These are phyloP conservation scores for Trapa bicornis DNA, from an alignment of 345 rosid genomes.

Conservation along the genomic window DNA sequence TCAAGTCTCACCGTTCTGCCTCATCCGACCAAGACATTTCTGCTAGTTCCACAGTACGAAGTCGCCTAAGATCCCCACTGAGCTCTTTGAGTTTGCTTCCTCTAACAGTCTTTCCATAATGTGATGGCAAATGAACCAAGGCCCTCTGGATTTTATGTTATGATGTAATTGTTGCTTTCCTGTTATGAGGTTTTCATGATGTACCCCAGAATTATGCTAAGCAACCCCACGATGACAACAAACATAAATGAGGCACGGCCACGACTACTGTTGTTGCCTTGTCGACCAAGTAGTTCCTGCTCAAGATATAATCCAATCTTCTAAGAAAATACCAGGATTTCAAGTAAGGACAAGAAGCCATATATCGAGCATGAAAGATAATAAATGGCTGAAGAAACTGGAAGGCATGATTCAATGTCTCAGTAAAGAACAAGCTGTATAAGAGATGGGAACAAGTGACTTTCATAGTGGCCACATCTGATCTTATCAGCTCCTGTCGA, in stretches of 20 bases:
- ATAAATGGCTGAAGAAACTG: neutral
- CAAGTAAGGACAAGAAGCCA: neutral
- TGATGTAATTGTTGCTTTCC: too few relatives aligned
- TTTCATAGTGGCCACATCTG: neutral
- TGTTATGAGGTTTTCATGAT: constrained; percentile 43
- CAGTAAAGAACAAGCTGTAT: neutral
- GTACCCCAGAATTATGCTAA: constrained; percentile 53
- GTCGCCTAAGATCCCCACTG: constrained; percentile 9
- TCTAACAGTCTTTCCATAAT: neutral
- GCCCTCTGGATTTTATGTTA: too few relatives aligned
- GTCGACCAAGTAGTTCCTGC: constrained; percentile 45
- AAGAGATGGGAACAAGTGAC: neutral
- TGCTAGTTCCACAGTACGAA: constrained; percentile 1
- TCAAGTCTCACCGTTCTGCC: neutral
- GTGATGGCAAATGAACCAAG: too few relatives aligned
- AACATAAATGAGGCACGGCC: constrained; percentile 39
- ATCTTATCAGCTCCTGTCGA: constrained; percentile 57
- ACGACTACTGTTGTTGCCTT: constrained; percentile 26
- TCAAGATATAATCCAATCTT: neutral
- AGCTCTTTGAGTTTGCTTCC: constrained; percentile 16
- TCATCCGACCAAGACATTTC: neutral
- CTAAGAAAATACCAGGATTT: neutral
- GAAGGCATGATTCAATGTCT: neutral
- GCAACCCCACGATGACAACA: constrained; percentile 46
- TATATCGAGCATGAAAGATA: neutral